A percentile compares a stretch with the other conserved stretches of the same genome.
Evolutionary conservation across 352 stramenopile species (phyloP).

Genomic region (Globisporangium spiculum): DNA sequence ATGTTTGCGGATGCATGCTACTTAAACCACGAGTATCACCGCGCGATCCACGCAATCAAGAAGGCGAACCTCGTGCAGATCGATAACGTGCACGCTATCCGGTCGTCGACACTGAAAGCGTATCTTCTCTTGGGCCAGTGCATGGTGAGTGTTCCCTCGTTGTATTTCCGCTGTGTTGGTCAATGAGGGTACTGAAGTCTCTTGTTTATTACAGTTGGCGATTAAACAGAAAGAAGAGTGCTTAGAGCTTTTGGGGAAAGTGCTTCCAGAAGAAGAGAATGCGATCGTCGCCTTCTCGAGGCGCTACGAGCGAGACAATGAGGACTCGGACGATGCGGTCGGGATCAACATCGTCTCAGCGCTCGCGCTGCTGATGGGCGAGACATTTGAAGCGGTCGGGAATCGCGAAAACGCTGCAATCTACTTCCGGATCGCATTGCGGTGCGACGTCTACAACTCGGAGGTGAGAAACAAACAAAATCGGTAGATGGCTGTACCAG

Average conservation of each 20-base stretch:
- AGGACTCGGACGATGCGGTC: conserved; percentile 16
- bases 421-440: conserved; percentile 74
- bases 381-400: conserved; percentile 79
- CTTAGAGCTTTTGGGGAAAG: conserved; percentile 55
- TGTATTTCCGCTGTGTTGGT: no score
- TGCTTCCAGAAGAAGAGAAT: conserved; percentile 60
- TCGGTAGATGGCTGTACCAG: not conserved
- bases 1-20: conserved; percentile 80
- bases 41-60: conserved; percentile 74
- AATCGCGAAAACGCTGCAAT: conserved; percentile 77
- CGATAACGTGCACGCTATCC: conserved; percentile 20
- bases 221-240: conserved; percentile 87
- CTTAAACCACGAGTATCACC: conserved; percentile 62
- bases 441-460: conserved; percentile 80
- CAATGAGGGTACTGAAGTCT: no score
- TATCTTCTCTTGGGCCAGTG: conserved; percentile 63
- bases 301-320: conserved; percentile 28
- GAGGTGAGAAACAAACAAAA: conserved; percentile 27
- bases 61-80: conserved; percentile 38
- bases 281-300: conserved; percentile 53
- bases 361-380: conserved; percentile 75
- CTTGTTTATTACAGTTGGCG: conserved; percentile 30
- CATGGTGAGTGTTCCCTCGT: conserved; percentile 42
- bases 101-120: conserved; percentile 39
- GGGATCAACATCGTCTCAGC: conserved; percentile 79